Conservation (phyloP, 129 eudicot species). For the Artemisia annua region DNA sequence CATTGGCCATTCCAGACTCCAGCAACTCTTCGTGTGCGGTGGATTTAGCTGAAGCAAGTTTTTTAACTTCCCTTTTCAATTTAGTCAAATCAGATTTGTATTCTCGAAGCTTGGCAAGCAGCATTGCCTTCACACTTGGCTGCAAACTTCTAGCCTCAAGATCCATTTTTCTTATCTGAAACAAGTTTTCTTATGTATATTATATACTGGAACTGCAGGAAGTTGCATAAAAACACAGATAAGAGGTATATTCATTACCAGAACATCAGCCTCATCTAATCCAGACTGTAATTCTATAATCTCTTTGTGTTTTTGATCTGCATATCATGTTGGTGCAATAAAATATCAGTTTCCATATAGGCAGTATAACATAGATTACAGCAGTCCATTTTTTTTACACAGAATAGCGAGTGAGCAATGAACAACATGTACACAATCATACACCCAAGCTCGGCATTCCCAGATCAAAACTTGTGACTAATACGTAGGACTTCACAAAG, state of each 20-base stretch:
- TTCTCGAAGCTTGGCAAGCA: slow-evolving; percentile 97
- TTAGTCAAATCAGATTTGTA: slow-evolving; percentile 89
- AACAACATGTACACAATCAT: no score
- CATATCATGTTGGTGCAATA: slow-evolving; percentile 29
- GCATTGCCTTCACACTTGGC: slow-evolving; percentile 82
- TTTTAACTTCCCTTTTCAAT: slow-evolving; percentile 82
- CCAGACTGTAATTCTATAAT: slow-evolving; percentile 74
- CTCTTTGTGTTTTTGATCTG: slow-evolving; percentile 74
- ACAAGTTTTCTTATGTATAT: slow-evolving; percentile 5
- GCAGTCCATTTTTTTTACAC: no score
- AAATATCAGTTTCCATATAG: slow-evolving; percentile 17
- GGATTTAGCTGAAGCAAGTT: slow-evolving; percentile 58
- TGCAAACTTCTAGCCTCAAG: slow-evolving; percentile 99
- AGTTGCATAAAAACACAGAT: background rate
- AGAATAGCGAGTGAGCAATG: no score
- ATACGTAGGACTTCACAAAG: no score
- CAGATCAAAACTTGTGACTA: no score
- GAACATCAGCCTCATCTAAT: slow-evolving; percentile 89
- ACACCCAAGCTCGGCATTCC: no score
- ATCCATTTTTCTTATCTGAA: slow-evolving; percentile 96
- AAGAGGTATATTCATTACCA: slow-evolving; percentile 55
- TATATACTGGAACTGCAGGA: slow-evolving; percentile 15
- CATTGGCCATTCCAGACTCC: slow-evolving; percentile 73
- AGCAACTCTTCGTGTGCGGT: slow-evolving; percentile 75
- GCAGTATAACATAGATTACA: background rate